These are phyloP conservation scores for Chenopodium suecicum DNA, from an alignment of 148 eudicot genomes.

Conservation along the genomic window DNA sequence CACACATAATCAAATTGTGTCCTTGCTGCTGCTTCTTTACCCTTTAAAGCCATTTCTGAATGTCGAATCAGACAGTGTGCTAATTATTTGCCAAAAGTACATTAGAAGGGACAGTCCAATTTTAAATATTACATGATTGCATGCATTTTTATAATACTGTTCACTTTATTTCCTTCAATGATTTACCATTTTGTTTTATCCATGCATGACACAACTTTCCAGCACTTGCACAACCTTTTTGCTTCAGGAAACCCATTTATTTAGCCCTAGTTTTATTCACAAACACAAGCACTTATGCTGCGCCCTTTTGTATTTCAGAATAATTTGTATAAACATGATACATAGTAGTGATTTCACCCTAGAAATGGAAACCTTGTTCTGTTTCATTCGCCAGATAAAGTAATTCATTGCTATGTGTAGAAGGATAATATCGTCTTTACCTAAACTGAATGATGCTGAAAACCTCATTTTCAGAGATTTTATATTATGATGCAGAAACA, in stretches of 20 bases:
- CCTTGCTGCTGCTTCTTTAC: slow-evolving; percentile 12
- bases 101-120: neutral
- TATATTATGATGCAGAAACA: neutral
- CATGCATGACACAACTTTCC: neutral
- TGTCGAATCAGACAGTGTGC: slow-evolving; percentile 1
- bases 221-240: neutral
- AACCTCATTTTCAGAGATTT: neutral
- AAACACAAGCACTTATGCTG: slow-evolving; percentile 16
- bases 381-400: neutral
- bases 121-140: slow-evolving; percentile 5
- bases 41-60: slow-evolving; percentile 15
- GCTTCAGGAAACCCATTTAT: neutral
- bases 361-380: neutral
- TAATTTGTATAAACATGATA: slow-evolving; percentile 19
- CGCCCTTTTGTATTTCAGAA: slow-evolving; percentile 10
- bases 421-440: neutral
- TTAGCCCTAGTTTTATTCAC: neutral
- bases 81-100: slow-evolving; percentile 17
- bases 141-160: slow-evolving; percentile 1
- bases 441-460: neutral
- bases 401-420: neutral
- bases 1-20: neutral
- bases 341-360: neutral
- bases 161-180: slow-evolving; percentile 18
- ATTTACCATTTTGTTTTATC: slow-evolving; percentile 4